Evolutionary conservation across 495 filamentous ascomycete genomes (phyloP).

Genomic region (Lepidopterella palustris): DNA sequence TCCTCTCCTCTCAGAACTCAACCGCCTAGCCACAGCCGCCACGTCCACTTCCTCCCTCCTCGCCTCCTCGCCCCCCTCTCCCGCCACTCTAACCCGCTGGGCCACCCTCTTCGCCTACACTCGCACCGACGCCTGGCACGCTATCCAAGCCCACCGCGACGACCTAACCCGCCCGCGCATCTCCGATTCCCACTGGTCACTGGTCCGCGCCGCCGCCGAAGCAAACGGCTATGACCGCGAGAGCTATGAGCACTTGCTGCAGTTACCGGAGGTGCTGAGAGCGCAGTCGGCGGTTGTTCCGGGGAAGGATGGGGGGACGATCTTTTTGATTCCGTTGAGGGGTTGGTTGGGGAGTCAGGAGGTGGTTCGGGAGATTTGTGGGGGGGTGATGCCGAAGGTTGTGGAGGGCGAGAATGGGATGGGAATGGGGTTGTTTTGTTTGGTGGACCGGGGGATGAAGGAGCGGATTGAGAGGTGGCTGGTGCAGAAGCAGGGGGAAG

Average conservation of each 20-base stretch:
- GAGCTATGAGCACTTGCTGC: slow-evolving; percentile 27
- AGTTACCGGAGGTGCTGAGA: slow-evolving; percentile 10
- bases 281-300: slow-evolving; percentile 17
- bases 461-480: slow-evolving; percentile 16
- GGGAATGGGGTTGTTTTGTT: slow-evolving; percentile 7
- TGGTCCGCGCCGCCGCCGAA: slow-evolving; percentile 17
- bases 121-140: slow-evolving; percentile 11
- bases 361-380: slow-evolving; percentile 19
- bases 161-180: slow-evolving; percentile 28
- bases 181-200: slow-evolving; percentile 26
- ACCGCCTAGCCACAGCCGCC: slow-evolving; percentile 13
- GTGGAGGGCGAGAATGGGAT: slow-evolving; percentile 11
- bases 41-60: slow-evolving; percentile 3
- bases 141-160: slow-evolving; percentile 21
- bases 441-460: slow-evolving; percentile 7
- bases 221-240: slow-evolving; percentile 27
- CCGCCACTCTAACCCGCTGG: slow-evolving; percentile 21
- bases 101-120: slow-evolving; percentile 21
- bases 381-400: slow-evolving; percentile 9
- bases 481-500: slow-evolving; percentile 3
- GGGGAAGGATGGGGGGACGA: not conserved
- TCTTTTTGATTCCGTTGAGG: slow-evolving; percentile 18
- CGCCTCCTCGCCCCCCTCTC: slow-evolving; percentile 4
- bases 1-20: slow-evolving; percentile 1
- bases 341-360: slow-evolving; percentile 15